Evolutionary conservation across 345 rosid genomes (phyloP).

Genomic region (Gossypium sturtianum): DNA sequence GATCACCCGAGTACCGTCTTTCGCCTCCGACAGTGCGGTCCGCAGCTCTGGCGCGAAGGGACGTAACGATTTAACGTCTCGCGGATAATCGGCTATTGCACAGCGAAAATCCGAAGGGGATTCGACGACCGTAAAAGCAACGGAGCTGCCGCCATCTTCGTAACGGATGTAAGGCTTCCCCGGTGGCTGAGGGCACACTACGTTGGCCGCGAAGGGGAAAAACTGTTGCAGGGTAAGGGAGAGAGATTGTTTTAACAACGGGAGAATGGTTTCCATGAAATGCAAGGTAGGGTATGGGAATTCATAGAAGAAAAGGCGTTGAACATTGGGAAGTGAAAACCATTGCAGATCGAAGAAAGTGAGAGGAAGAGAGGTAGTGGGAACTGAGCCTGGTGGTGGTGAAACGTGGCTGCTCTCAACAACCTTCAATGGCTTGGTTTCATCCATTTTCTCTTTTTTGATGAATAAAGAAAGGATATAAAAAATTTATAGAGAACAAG

Average conservation of each 20-base stretch:
- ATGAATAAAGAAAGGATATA: too few relatives aligned
- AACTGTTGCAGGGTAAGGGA: constrained; percentile 36
- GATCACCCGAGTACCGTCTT: background rate
- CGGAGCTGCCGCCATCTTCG: constrained; percentile 25
- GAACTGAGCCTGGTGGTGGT: constrained; percentile 31
- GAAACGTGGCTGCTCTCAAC: constrained; percentile 26
- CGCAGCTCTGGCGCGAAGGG: constrained; percentile 25
- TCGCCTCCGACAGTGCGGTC: background rate
- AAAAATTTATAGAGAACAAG: too few relatives aligned
- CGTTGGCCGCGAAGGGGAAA: constrained; percentile 36
- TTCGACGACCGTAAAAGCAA: constrained; percentile 26
- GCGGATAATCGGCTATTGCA: constrained; percentile 17
- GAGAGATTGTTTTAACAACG: constrained; percentile 43
- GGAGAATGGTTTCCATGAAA: constrained; percentile 29
- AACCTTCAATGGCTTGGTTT: background rate
- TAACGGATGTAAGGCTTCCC: constrained; percentile 23
- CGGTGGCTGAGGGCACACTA: constrained; percentile 20
- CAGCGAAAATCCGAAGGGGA: constrained; percentile 27
- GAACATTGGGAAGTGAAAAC: constrained; percentile 17
- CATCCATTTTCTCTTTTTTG: background rate
- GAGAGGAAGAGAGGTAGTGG: constrained; percentile 32
- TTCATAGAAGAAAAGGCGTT: constrained; percentile 35
- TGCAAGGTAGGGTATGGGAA: constrained; percentile 22
- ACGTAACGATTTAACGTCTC: constrained; percentile 18
- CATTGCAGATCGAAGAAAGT: constrained; percentile 37